phyloP scores from a whole-genome alignment of 352 stramenopile species.

The Pythium sp. region DNA sequence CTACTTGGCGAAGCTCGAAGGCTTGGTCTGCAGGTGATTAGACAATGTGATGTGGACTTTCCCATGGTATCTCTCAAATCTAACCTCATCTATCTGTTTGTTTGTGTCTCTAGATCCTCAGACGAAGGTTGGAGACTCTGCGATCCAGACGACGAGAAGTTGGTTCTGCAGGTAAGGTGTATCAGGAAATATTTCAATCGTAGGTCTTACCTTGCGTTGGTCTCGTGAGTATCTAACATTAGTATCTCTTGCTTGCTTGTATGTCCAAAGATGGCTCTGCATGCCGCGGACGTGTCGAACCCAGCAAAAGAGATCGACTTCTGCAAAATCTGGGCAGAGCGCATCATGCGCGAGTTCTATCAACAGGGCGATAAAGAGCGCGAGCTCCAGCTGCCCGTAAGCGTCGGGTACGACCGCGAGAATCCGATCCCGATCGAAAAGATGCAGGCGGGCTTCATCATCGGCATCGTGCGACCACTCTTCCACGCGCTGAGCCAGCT shows the following conservation, averaged over 20 bases:
- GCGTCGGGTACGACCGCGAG: slow-evolving; percentile 88
- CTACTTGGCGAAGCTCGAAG: slow-evolving; percentile 77
- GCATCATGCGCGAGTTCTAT: slow-evolving; percentile 93
- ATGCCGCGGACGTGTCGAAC: slow-evolving; percentile 94
- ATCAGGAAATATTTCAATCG: too few relatives aligned
- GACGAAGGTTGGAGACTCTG: slow-evolving; percentile 52
- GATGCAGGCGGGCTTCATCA: slow-evolving; percentile 93
- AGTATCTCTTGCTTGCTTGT: not conserved
- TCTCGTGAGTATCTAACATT: not conserved
- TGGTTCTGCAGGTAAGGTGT: slow-evolving; percentile 45
- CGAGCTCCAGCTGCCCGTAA: slow-evolving; percentile 78
- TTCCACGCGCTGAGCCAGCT: slow-evolving; percentile 60
- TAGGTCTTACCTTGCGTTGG: not conserved
- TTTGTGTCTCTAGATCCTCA: slow-evolving; percentile 9
- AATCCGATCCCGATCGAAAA: slow-evolving; percentile 85
- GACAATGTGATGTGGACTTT: not conserved
- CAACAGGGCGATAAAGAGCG: slow-evolving; percentile 94
- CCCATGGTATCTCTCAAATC: not conserved
- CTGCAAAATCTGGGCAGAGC: slow-evolving; percentile 85
- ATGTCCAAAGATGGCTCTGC: slow-evolving; percentile 61
- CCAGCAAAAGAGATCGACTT: slow-evolving; percentile 78
- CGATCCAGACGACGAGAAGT: slow-evolving; percentile 64
- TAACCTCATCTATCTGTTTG: not conserved
- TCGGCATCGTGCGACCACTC: slow-evolving; percentile 87
- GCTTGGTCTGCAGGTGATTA: slow-evolving; percentile 52